Conservation (phyloP, 768 basidiomycete species). For the Kwoniella dejecticola region DNA sequence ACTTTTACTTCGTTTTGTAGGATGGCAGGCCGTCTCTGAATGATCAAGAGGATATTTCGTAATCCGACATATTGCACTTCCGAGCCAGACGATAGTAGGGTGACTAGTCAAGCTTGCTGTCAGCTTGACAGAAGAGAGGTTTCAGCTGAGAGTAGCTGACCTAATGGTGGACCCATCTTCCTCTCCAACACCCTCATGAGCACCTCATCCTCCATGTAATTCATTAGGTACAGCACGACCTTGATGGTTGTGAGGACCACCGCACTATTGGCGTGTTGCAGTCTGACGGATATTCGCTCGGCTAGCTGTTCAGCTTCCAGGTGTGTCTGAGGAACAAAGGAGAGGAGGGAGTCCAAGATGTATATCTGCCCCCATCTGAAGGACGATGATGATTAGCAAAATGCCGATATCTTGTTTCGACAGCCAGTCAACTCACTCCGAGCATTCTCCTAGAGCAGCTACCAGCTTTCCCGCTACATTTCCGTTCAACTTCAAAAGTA, state of each 20-base stretch:
- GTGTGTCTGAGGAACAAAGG: constrained; percentile 86
- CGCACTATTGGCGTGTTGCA: constrained; percentile 98
- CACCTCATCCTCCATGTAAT: constrained; percentile 90
- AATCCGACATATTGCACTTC: constrained; percentile 98
- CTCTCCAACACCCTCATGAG: constrained; percentile 87
- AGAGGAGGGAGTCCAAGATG: constrained; percentile 88
- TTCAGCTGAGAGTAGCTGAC: constrained; percentile 57
- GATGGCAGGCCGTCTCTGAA: constrained; percentile 88
- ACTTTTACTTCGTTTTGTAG: constrained; percentile 97
- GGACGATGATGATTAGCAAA: background rate
- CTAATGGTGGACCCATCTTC: constrained; percentile 97
- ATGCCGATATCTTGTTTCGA: background rate
- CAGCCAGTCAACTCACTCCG: constrained; percentile 79
- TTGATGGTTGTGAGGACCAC: constrained; percentile 99
- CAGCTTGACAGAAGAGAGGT: background rate
- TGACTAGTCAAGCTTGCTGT: too few species aligned
- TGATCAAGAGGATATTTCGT: constrained; percentile 94
- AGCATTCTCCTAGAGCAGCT: constrained; percentile 88
- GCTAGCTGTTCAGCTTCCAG: constrained; percentile 90
- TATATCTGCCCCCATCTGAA: constrained; percentile 99
- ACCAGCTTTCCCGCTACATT: constrained; percentile 86
- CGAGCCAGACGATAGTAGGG: constrained; percentile 90
- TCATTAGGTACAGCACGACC: constrained; percentile 93
- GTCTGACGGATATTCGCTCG: constrained; percentile 88
- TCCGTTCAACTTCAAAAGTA: constrained; percentile 85